A percentile compares a stretch with the other conserved stretches of the same genome.
Conservation (phyloP, 148 eudicot species). For the Fagopyrum homotropicum region DNA sequence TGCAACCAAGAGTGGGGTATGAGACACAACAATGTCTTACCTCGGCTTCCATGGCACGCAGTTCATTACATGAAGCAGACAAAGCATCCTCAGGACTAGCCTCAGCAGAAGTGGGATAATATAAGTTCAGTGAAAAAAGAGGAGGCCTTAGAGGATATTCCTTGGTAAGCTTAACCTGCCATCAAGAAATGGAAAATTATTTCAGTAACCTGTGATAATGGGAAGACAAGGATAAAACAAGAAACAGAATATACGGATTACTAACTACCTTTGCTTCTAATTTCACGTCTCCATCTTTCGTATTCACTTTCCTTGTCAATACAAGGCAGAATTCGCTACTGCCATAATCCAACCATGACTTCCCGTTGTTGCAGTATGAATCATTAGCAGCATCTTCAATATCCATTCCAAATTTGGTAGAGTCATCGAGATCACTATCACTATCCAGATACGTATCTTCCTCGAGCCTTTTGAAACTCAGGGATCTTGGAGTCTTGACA, state of each 20-base stretch:
- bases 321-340: constrained; percentile 48
- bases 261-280: constrained; percentile 67
- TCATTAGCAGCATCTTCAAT: constrained; percentile 19
- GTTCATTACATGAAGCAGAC: constrained; percentile 69
- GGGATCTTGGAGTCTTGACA: constrained; percentile 41
- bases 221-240: not conserved
- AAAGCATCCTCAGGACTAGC: constrained; percentile 26
- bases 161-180: constrained; percentile 67
- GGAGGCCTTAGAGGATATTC: constrained; percentile 98
- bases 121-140: constrained; percentile 40
- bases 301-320: constrained; percentile 32
- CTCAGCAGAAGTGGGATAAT: constrained; percentile 30
- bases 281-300: constrained; percentile 37
- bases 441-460: constrained; percentile 64
- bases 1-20: not conserved
- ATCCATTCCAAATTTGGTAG: constrained; percentile 33
- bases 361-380: constrained; percentile 14
- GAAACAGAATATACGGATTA: constrained; percentile 8
- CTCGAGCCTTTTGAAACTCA: constrained; percentile 52
- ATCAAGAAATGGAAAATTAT: constrained; percentile 13
- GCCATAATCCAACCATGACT: constrained; percentile 59
- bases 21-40: constrained; percentile 28
- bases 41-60: constrained; percentile 97
- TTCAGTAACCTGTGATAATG: not conserved
- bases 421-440: constrained; percentile 76